Conservation (phyloP, 805 yeast genomes). For the Kuraishia ogatae region DNA sequence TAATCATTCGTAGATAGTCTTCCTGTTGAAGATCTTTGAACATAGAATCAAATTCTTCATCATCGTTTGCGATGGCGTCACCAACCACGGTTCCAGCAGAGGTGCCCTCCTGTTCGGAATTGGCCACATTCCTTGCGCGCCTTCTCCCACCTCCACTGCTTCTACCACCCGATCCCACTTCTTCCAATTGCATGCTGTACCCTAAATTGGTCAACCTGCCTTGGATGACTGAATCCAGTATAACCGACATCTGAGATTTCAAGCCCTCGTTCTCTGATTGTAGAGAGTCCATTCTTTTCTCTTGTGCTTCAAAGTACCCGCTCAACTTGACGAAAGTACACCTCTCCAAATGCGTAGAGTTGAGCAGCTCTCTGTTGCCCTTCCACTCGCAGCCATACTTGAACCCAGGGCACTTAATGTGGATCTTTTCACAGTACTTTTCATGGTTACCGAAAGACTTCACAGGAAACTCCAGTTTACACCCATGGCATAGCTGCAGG, state of each 20-base stretch:
- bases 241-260: conserved; percentile 33
- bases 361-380: conserved; percentile 22
- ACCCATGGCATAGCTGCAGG: conserved; percentile 26
- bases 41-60: neutral
- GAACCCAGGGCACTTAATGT: conserved; percentile 36
- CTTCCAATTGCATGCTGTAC: conserved; percentile 36
- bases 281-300: conserved; percentile 19
- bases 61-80: neutral
- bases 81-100: neutral
- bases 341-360: conserved; percentile 17
- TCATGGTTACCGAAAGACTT: conserved; percentile 31
- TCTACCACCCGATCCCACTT: conserved; percentile 24
- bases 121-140: no score
- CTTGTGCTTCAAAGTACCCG: conserved; percentile 17
- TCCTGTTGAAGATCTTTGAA: conserved; percentile 13
- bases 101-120: conserved; percentile 15
- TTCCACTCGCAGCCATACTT: conserved; percentile 43
- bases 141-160: conserved; percentile 3
- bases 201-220: conserved; percentile 45
- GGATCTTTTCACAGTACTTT: conserved; percentile 30
- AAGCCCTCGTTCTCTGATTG: conserved; percentile 28
- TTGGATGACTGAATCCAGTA: conserved; percentile 36
- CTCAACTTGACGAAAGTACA: conserved; percentile 20
- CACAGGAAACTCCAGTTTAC: conserved; percentile 32
- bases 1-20: conserved; percentile 27